Percentiles rank a stretch among this genome's conserved stretches.
Evolutionary conservation across 2,329 filamentous ascomycete species (phyloP).

Genomic region (Cordyceps tenuipes): DNA sequence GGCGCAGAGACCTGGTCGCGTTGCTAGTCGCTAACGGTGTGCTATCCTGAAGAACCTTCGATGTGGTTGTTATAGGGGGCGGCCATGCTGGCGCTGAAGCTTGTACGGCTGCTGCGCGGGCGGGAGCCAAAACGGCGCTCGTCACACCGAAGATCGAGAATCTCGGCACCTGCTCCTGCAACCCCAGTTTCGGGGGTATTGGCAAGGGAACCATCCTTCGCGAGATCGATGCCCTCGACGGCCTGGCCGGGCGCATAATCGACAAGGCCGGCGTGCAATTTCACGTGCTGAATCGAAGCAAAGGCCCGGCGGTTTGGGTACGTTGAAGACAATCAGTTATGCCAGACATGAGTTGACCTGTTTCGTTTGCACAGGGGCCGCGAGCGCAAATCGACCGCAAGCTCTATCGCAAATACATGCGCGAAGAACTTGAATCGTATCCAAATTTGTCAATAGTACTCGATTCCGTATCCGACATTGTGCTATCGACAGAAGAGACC

Average conservation of each 20-base stretch:
- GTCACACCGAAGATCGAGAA: constrained; percentile 84
- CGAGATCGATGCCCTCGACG: constrained; percentile 91
- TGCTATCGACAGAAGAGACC: constrained; percentile 44
- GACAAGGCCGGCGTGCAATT: constrained; percentile 96
- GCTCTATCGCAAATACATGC: constrained; percentile 87
- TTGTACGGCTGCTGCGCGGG: constrained; percentile 78
- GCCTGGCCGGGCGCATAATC: constrained; percentile 77
- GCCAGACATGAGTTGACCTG: background rate
- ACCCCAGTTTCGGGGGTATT: constrained; percentile 96
- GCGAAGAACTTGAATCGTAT: constrained; percentile 71
- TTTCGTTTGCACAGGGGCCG: constrained; percentile 49
- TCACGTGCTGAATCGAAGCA: constrained; percentile 75
- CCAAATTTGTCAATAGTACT: constrained; percentile 72
- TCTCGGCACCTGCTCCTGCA: constrained; percentile 91
- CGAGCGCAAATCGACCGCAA: constrained; percentile 89
- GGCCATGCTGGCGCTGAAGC: constrained; percentile 95
- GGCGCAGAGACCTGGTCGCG: background rate
- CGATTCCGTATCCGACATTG: constrained; percentile 87
- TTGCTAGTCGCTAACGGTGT: constrained; percentile 12
- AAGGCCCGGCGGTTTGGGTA: constrained; percentile 89
- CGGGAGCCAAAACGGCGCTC: constrained; percentile 80
- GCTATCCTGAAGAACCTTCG: constrained; percentile 51
- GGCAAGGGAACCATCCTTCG: constrained; percentile 95
- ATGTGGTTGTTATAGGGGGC: constrained; percentile 92
- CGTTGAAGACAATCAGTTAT: constrained; percentile 12